Percentiles rank a stretch among this genome's conserved stretches.
Evolutionary conservation across 495 filamentous ascomycete genomes (phyloP).

Genomic region (Usnea hakonensis): DNA sequence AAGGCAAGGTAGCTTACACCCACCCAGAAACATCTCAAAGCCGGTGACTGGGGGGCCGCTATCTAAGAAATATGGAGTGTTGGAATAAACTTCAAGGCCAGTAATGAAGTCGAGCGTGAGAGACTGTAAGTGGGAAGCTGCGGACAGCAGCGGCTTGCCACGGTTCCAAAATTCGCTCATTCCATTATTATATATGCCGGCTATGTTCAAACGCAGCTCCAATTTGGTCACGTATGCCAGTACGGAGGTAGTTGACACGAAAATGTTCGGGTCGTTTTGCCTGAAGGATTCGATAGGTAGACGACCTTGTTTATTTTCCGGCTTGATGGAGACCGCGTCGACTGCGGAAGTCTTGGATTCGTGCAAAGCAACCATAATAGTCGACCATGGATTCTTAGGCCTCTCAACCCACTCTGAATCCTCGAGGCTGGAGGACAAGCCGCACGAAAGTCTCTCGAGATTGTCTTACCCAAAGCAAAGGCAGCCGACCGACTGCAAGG

Average conservation of each 20-base stretch:
- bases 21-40: background rate
- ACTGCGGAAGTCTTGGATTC: background rate
- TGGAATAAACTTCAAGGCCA: background rate
- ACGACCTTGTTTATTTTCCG: rapidly evolving
- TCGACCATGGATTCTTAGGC: background rate
- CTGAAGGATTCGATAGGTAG: background rate
- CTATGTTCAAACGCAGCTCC: background rate
- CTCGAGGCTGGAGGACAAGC: background rate
- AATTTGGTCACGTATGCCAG: background rate
- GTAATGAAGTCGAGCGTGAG: background rate
- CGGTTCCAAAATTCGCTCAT: background rate
- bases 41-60: background rate
- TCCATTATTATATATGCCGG: too few relatives aligned
- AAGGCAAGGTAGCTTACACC: background rate
- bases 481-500: too few relatives aligned
- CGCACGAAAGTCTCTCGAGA: too few relatives aligned
- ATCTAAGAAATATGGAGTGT: too few relatives aligned
- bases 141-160: background rate
- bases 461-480: too few relatives aligned
- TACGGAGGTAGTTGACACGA: background rate
- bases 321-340: background rate
- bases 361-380: background rate
- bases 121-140: background rate
- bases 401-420: background rate
- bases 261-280: background rate